Percentiles rank a stretch among this genome's conserved stretches.
Evolutionary conservation across 2,329 filamentous ascomycete species (phyloP).

Genomic region (Fusarium tuaranense): DNA sequence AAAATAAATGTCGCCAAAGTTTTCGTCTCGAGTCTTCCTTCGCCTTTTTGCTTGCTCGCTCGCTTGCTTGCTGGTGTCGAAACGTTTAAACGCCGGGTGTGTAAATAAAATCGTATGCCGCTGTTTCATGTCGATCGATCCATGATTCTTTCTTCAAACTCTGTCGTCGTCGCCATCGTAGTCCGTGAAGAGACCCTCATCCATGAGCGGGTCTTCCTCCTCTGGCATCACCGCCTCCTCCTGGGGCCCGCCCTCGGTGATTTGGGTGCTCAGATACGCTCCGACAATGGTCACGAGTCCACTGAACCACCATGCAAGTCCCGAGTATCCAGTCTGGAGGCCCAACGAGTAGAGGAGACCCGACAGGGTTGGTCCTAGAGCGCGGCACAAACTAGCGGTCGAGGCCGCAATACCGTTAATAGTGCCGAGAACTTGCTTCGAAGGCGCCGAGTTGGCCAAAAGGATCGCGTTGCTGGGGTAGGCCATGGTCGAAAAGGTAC

Average conservation of each 20-base stretch:
- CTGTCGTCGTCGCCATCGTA: conserved; percentile 50
- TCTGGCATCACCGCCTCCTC: conserved; percentile 54
- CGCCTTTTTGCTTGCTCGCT: conserved; percentile 12
- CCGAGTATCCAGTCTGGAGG: conserved; percentile 83
- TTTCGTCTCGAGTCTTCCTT: conserved; percentile 33
- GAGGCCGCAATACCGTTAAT: conserved; percentile 95
- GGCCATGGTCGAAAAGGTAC: conserved; percentile 89
- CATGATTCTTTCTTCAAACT: conserved; percentile 38
- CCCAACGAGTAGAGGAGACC: conserved; percentile 87
- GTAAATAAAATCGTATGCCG: conserved; percentile 26
- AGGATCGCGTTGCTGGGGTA: conserved; percentile 93
- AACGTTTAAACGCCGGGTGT: conserved; percentile 38
- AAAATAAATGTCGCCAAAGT: conserved; percentile 41
- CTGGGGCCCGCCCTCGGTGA: conserved; percentile 72
- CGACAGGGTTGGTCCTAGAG: conserved; percentile 89
- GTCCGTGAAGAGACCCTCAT: conserved; percentile 47
- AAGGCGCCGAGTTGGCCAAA: conserved; percentile 88
- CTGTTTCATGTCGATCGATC: background rate
- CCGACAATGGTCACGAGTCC: conserved; percentile 81
- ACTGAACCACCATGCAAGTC: conserved; percentile 93
- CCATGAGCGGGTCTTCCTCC: conserved; percentile 54
- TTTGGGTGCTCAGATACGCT: conserved; percentile 78
- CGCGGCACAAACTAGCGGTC: conserved; percentile 87
- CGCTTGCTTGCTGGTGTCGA: conserved; percentile 13
- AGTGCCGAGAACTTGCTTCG: conserved; percentile 84